Evolutionary conservation across 495 filamentous ascomycete genomes (phyloP).

Genomic region (Penicillium arizonense): DNA sequence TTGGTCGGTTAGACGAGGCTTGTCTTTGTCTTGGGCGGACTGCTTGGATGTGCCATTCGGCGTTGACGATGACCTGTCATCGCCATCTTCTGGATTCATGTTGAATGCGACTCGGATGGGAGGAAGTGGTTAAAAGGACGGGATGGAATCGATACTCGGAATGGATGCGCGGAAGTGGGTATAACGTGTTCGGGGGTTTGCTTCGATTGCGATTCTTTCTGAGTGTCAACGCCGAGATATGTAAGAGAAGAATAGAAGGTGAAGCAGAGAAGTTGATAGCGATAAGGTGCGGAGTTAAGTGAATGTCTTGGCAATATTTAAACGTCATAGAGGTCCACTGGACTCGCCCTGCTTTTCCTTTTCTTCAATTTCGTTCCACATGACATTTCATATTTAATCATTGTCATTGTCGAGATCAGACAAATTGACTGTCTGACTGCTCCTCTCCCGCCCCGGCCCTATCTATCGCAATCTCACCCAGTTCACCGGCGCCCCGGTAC

Average conservation of each 20-base stretch:
- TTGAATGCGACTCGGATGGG: conserved; percentile 5
- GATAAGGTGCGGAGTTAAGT: conserved; percentile 28
- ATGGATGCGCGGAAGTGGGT: conserved; percentile 17
- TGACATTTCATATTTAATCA: background rate
- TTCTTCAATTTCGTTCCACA: conserved; percentile 1
- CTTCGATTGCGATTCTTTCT: background rate
- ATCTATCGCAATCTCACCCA: background rate
- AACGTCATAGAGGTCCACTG: conserved; percentile 32
- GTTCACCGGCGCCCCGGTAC: background rate
- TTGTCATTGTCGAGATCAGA: background rate
- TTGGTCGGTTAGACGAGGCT: conserved; percentile 76
- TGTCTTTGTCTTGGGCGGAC: conserved; percentile 54
- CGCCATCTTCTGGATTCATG: conserved; percentile 32
- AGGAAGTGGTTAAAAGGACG: background rate
- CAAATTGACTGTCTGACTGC: background rate
- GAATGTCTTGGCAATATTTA: conserved; percentile 21
- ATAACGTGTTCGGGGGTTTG: background rate
- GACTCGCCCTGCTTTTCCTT: conserved; percentile 10
- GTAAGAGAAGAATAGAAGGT: background rate
- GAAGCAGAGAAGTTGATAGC: conserved; percentile 1
- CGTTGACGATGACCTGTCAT: conserved; percentile 44
- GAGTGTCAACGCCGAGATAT: background rate
- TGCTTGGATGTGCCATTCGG: conserved; percentile 60
- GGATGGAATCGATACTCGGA: conserved; percentile 1
- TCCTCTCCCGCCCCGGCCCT: background rate